Evolutionary conservation across 192 early-diverging fungal species (phyloP), one percentile per base, ranked within the genome.

Genomic region (Backusella morwellensis): DNA sequence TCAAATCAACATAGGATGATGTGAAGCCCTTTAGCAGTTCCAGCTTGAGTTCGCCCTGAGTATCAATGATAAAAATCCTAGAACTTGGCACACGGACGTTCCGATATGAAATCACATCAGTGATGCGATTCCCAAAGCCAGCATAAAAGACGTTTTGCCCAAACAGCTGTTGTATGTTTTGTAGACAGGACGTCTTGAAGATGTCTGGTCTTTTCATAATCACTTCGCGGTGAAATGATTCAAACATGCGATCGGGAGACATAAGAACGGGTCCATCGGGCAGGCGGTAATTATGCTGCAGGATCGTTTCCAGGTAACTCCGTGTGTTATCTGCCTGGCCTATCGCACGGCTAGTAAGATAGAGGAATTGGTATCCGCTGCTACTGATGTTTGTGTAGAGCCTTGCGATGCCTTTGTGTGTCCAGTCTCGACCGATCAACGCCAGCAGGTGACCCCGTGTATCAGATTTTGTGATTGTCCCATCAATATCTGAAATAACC

Each of bases 381-480:
- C 90, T 95, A 50, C 80, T 80, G 75, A 99, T 97, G 80, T 96
- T 96, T 5, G 95, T 97, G 78, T 97, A 99, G 63, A 99, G 88
- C 81, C 94, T 97, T 42, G 98, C 98, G 21, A 99, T 95, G 47
- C 98, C 98, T 17, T 87, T 87, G 82, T 99, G 98, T 3, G 97
- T 99, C 98, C 98, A 99, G 81, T 99, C 98, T 84, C 90, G 91
- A 50, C 98, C 98, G 21, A 98, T 93, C 93, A 97, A 97, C 36
- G 96, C 96, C 82, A 97, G 96, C 19, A 99, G 85, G 77, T 99
- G 98, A 17, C 98, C 98, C 54, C 97, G 85, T 3, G 92, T 96
- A 81, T 99, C 98, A 0, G 96, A 97, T 85, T 98, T 98, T 59
- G 98, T 99, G 76, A 99, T 99, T 4, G 98, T 99, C 9, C 98